A percentile compares a stretch with the other conserved stretches of the same genome.
Evolutionary conservation across 306 rosid genomes (phyloP).

Genomic region (Cicer pinnatifidum): DNA sequence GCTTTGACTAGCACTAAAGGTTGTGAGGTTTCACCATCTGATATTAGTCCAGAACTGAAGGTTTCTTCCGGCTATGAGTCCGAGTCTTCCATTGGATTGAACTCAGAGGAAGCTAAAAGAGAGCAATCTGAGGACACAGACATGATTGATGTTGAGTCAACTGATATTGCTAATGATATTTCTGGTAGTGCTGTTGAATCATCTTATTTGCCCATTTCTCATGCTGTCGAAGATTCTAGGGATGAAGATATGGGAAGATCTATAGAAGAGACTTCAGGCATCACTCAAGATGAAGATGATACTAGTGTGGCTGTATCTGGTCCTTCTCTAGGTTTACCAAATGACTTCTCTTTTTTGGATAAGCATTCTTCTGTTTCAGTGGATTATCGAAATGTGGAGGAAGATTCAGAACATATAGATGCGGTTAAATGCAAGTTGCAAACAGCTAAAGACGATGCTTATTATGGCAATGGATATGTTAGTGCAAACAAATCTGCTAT

Average conservation of each 20-base stretch:
- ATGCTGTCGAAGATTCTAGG: constrained; percentile 28
- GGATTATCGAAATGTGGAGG: constrained; percentile 38
- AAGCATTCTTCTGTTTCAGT: constrained; percentile 41
- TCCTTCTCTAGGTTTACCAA: constrained; percentile 46
- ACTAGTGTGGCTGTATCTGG: constrained; percentile 18
- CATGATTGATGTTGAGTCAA: constrained; percentile 39
- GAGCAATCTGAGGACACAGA: constrained; percentile 47
- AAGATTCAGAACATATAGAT: constrained; percentile 48
- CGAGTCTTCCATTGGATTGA: constrained; percentile 46
- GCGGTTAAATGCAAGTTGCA: constrained; percentile 41
- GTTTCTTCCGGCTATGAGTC: constrained; percentile 47
- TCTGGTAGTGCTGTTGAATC: constrained; percentile 46
- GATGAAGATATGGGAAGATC: constrained; percentile 35
- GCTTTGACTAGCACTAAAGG: constrained; percentile 34
- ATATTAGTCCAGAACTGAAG: constrained; percentile 43
- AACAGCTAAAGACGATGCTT: constrained; percentile 41
- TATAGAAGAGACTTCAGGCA: constrained; percentile 39
- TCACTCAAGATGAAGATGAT: constrained; percentile 40
- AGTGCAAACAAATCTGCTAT: constrained; percentile 38
- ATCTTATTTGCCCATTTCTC: constrained; percentile 42
- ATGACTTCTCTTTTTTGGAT: constrained; percentile 42
- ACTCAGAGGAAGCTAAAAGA: constrained; percentile 41
- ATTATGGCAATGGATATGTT: constrained; percentile 53
- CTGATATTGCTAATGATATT: constrained; percentile 46
- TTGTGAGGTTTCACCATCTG: constrained; percentile 42